A percentile compares a stretch with the other conserved stretches of the same genome.
Conservation (phyloP, 2,329 filamentous ascomycete genomes). For the Aspergillus aculeatus region DNA sequence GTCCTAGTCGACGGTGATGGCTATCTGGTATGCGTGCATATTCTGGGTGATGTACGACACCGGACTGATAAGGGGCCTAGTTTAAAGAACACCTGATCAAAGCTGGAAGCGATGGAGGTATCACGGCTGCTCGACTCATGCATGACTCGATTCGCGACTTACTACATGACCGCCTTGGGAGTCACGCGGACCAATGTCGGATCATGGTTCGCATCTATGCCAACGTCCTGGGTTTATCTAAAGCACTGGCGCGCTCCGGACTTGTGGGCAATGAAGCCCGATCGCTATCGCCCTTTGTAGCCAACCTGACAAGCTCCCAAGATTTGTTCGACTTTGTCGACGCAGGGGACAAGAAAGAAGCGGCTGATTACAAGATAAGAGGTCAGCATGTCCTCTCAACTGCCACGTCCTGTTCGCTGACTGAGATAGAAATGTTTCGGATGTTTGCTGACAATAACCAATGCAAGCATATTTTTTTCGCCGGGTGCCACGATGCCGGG, state of each 20-base stretch:
- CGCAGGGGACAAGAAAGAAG: conserved; percentile 60
- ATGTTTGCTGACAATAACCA: conserved; percentile 59
- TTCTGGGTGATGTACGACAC: conserved; percentile 50
- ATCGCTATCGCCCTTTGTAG: conserved; percentile 55
- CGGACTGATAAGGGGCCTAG: conserved; percentile 47
- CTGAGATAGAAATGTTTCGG: conserved; percentile 35
- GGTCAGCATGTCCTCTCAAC: conserved; percentile 31
- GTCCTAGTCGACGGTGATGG: conserved; percentile 64
- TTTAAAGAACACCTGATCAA: conserved; percentile 53
- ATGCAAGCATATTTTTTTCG: conserved; percentile 65
- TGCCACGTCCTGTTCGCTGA: neutral
- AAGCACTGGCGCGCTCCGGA: conserved; percentile 49
- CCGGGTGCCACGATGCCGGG: conserved; percentile 60
- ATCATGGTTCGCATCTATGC: conserved; percentile 58
- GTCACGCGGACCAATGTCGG: conserved; percentile 51
- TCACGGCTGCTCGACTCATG: conserved; percentile 54
- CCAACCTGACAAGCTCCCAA: conserved; percentile 58
- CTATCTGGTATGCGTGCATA: conserved; percentile 42
- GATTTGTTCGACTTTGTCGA: conserved; percentile 63
- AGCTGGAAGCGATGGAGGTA: conserved; percentile 54
- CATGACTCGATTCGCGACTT: conserved; percentile 52
- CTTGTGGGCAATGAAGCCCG: conserved; percentile 56
- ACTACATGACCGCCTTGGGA: conserved; percentile 43
- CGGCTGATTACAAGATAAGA: conserved; percentile 60
- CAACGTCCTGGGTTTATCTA: conserved; percentile 55